Conservation (phyloP, 2,329 filamentous ascomycete species). For the Calycina marina region DNA sequence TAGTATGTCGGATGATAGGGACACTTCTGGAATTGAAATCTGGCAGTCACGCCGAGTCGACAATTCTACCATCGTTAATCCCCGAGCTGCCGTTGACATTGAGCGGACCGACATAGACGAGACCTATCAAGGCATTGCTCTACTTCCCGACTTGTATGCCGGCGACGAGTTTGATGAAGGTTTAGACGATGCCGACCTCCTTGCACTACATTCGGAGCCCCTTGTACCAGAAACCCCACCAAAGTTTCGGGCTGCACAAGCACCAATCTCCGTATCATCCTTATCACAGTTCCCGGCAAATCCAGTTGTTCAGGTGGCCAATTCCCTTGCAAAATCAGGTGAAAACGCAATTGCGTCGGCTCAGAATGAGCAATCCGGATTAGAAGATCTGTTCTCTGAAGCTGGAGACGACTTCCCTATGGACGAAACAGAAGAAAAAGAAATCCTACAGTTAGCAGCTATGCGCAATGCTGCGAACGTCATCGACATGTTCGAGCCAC, state of each 20-base stretch:
- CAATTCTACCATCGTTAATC: too few relatives aligned
- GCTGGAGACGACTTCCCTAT: constrained; percentile 16
- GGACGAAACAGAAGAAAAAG: constrained; percentile 15
- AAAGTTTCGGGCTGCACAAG: background rate
- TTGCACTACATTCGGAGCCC: constrained; percentile 8
- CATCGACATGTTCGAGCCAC: constrained; percentile 11
- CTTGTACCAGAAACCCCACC: constrained; percentile 1
- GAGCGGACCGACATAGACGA: constrained; percentile 6
- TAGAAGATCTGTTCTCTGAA: background rate
- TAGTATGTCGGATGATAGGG: too few relatives aligned
- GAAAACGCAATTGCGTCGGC: too few relatives aligned
- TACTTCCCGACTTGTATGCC: constrained; percentile 1
- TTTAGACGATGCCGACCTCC: constrained; percentile 16
- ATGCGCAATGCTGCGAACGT: constrained; percentile 1
- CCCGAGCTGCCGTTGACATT: constrained; percentile 2
- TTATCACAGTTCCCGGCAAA: too few relatives aligned
- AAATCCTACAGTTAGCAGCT: constrained; percentile 13
- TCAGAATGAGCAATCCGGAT: background rate
- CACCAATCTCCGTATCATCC: too few relatives aligned
- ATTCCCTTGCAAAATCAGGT: too few relatives aligned
- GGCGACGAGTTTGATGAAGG: constrained; percentile 15
- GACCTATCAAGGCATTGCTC: background rate
- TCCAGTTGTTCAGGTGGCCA: too few relatives aligned
- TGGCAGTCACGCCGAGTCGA: too few relatives aligned
- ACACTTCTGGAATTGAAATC: too few relatives aligned